Conservation (phyloP, 192 early-diverging fungal genomes). For the Allomyces macrogynus region DNA sequence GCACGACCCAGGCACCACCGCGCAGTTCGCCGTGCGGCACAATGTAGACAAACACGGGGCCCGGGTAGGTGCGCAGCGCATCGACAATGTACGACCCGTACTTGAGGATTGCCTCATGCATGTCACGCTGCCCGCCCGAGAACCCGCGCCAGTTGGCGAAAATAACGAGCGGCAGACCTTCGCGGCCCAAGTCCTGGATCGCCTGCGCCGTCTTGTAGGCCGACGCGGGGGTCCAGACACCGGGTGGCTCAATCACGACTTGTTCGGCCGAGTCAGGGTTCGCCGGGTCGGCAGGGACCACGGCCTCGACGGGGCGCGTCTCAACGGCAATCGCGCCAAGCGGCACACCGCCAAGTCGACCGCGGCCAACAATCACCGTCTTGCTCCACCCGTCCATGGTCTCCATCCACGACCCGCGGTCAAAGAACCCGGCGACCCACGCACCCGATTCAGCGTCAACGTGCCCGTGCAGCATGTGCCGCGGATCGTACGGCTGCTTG, state of each 20-base stretch:
- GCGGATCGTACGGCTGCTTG: constrained; percentile 74
- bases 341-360: constrained; percentile 86
- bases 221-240: constrained; percentile 97
- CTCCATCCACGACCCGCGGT: constrained; percentile 87
- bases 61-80: constrained; percentile 83
- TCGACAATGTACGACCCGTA: constrained; percentile 95
- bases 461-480: constrained; percentile 68
- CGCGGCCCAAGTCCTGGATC: constrained; percentile 96
- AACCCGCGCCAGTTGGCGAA: constrained; percentile 99
- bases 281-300: constrained; percentile 85
- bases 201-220: constrained; percentile 99
- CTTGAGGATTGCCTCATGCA: constrained; percentile 95
- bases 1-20: constrained; percentile 95
- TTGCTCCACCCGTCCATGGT: constrained; percentile 92
- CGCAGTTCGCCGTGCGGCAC: constrained; percentile 85
- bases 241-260: constrained; percentile 73
- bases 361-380: constrained; percentile 87
- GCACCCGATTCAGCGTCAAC: constrained; percentile 30
- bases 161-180: constrained; percentile 91
- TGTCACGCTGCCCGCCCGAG: constrained; percentile 95
- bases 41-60: constrained; percentile 94
- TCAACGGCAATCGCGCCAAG: constrained; percentile 96
- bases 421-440: constrained; percentile 87
- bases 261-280: constrained; percentile 76
- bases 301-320: constrained; percentile 73